Evolutionary conservation across 129 eudicot genomes (phyloP), one percentile per base, ranked within the genome.

Genomic region (Helianthus annuus): DNA sequence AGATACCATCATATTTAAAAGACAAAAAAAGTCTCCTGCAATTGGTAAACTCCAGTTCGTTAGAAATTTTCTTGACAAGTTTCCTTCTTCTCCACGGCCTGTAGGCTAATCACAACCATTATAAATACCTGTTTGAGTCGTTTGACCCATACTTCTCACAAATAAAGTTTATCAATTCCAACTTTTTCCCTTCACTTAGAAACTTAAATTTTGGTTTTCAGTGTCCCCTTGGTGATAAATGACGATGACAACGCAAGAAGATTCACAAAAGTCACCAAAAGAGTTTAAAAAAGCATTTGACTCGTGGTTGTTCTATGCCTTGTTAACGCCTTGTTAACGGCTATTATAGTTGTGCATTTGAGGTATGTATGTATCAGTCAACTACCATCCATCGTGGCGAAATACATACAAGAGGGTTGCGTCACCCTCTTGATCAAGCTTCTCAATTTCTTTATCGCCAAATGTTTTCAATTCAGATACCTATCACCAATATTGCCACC

Each of bases 371-470:
- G 17, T 75, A 29, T 58, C 27, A 32, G 12, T 66, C 72, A 55
- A 55, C 22, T 44, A 3, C 66, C 73, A 1, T 67, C 54, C 32
- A 12, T 39, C 42, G 32, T 54, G 17, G 44, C 29, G 17, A 66
- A 15, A 12, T 29, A 27, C 46, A 8, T 69, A 32, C 62, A 68
- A 36, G 80, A 59, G 48, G 75, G 75, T 34, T 45, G 73, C 16
- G 6, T 76, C 69, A 48, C 69, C 48, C 68, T 76, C 6, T 7
- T 69, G 10, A 38, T 76, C 74, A 68, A 68, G 40, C 51, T 76
- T 68, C 27, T 76, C 38, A 68, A 76, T 69, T 76, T 76, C 69
- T 68, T 16, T 1, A 68, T 76, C 22, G 80, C 80, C 32, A 76
- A 76, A 22, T 59, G 64, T 32, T 69, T 68, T 57, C 80, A 59